phyloP scores from a whole-genome alignment of 768 basidiomycete genomes.

The Chlorophyllum brunneum region DNA sequence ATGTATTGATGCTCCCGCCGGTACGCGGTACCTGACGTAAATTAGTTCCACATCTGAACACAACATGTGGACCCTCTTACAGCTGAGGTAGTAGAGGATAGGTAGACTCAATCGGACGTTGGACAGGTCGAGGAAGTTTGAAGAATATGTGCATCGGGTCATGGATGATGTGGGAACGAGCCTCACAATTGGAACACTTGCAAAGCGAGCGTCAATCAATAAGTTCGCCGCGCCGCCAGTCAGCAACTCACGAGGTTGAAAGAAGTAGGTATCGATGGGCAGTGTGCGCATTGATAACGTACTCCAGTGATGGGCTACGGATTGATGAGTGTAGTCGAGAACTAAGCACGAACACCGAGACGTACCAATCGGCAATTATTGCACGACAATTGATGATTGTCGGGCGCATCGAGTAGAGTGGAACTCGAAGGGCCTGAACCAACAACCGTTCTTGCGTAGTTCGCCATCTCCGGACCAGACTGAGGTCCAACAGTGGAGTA shows the following conservation, averaged over 20 bases:
- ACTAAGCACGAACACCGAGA: neutral
- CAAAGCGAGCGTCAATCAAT: constrained; percentile 1
- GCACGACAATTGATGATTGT: constrained; percentile 60
- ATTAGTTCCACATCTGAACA: constrained; percentile 1
- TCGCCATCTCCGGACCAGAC: constrained; percentile 55
- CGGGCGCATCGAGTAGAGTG: constrained; percentile 27
- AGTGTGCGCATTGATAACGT: constrained; percentile 89
- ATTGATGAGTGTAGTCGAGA: neutral
- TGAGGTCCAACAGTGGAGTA: constrained; percentile 42
- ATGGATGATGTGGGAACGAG: constrained; percentile 71
- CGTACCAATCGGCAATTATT: constrained; percentile 57
- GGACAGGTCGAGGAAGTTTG: constrained; percentile 79
- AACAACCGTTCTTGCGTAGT: constrained; percentile 67
- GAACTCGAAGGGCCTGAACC: constrained; percentile 38
- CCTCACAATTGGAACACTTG: constrained; percentile 82
- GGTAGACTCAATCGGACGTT: constrained; percentile 46
- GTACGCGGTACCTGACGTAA: constrained; percentile 55
- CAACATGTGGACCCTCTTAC: constrained; percentile 33
- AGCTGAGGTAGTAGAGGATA: constrained; percentile 66
- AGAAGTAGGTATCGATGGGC: constrained; percentile 65
- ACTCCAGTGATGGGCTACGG: constrained; percentile 75
- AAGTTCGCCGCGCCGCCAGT: neutral
- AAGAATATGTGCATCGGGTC: constrained; percentile 86
- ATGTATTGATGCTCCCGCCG: constrained; percentile 52
- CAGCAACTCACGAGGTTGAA: constrained; percentile 68